Percentiles rank a stretch among this genome's conserved stretches.
phyloP scores from a whole-genome alignment of 2,329 filamentous ascomycete genomes.

The Epichloe amarillans region DNA sequence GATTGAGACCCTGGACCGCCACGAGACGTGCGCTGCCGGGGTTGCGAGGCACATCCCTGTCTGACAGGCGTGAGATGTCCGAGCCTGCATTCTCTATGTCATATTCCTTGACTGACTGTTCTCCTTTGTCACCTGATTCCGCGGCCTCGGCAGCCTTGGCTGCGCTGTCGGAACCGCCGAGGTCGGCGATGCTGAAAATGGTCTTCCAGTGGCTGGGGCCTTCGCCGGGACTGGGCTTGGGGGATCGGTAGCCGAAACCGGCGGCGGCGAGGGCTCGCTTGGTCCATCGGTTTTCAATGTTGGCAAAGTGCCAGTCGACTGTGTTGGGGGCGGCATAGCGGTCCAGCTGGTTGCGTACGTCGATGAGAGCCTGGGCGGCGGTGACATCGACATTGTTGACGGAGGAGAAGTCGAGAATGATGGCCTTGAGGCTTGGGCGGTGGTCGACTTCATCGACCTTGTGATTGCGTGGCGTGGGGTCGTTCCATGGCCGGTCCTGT shows the following conservation, averaged over 20 bases:
- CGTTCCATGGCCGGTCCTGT: slow-evolving; percentile 44
- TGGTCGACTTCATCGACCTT: slow-evolving; percentile 17
- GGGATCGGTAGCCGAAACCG: slow-evolving; percentile 34
- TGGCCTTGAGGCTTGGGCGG: slow-evolving; percentile 38
- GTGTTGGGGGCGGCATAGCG: slow-evolving; percentile 31
- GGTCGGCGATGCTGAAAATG: slow-evolving; percentile 85
- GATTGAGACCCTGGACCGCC: slow-evolving; percentile 31
- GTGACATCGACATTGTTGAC: slow-evolving; percentile 45
- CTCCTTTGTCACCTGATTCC: slow-evolving; percentile 41
- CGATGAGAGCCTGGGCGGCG: slow-evolving; percentile 38
- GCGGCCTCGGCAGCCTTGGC: slow-evolving; percentile 30
- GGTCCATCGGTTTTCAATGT: slow-evolving; percentile 41
- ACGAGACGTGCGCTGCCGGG: slow-evolving; percentile 19
- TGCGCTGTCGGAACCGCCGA: slow-evolving; percentile 59
- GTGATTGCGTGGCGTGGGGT: slow-evolving; percentile 28
- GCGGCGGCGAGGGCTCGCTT: slow-evolving; percentile 40
- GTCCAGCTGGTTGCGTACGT: slow-evolving; percentile 40
- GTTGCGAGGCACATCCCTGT: slow-evolving; percentile 17
- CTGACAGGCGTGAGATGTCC: slow-evolving; percentile 11
- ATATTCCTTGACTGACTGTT: slow-evolving; percentile 9
- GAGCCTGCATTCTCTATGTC: slow-evolving; percentile 17
- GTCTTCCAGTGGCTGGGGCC: slow-evolving; percentile 41
- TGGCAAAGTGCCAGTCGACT: slow-evolving; percentile 38
- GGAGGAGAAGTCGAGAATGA: slow-evolving; percentile 42
- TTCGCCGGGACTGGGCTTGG: slow-evolving; percentile 10